These are phyloP conservation scores for Prunus yedoensis DNA, from an alignment of 331 rosid species.

Conservation along the genomic window DNA sequence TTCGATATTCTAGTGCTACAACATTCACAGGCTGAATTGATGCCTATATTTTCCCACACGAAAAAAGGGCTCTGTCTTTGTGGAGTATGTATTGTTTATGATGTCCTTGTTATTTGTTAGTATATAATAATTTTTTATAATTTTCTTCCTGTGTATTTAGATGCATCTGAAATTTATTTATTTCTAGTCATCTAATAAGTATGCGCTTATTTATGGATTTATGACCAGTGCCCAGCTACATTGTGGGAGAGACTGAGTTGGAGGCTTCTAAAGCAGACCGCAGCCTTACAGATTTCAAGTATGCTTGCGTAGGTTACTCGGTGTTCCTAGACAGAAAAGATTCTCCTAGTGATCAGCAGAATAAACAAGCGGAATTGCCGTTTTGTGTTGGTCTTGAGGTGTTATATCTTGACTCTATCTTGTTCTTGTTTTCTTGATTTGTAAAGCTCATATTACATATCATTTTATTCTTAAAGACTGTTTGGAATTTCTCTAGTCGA, in stretches of 20 bases:
- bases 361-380: slow-evolving; percentile 73
- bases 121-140: not conserved
- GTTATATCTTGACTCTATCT: slow-evolving; percentile 8
- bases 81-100: not conserved
- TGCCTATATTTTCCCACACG: not conserved
- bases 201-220: slow-evolving; percentile 29
- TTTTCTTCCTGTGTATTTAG: not conserved
- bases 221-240: slow-evolving; percentile 64
- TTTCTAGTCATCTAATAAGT: not conserved
- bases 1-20: not conserved
- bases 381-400: slow-evolving; percentile 93
- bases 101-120: not conserved
- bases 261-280: slow-evolving; percentile 79
- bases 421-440: slow-evolving; percentile 1
- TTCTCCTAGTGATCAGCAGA: slow-evolving; percentile 45
- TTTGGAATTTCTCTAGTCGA: not conserved
- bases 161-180: not conserved
- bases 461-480: not conserved
- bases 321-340: slow-evolving; percentile 67
- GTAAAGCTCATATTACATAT: slow-evolving; percentile 9
- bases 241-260: slow-evolving; percentile 77
- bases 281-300: slow-evolving; percentile 70
- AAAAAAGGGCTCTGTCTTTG: not conserved
- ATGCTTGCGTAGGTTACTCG: slow-evolving; percentile 89
- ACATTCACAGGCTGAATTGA: not conserved